Evolutionary conservation across 345 rosid species (phyloP).

Genomic region (Hypericum androsaemum): DNA sequence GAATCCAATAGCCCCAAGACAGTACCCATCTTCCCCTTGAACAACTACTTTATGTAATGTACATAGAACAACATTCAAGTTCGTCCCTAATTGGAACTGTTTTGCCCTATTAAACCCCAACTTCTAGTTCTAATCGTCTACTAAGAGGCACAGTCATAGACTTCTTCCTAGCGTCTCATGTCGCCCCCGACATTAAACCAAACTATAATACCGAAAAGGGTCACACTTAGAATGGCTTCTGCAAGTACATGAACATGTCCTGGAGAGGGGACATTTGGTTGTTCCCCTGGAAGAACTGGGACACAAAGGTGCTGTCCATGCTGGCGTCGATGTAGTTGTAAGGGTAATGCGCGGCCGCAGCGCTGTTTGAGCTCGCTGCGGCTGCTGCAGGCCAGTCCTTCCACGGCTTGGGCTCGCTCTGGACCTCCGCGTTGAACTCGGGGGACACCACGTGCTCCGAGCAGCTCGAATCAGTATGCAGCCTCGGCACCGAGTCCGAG

Average conservation of each 20-base stretch:
- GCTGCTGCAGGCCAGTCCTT: too few relatives aligned
- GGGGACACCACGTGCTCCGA: slow-evolving; percentile 79
- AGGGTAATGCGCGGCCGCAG: slow-evolving; percentile 2
- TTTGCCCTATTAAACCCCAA: too few relatives aligned
- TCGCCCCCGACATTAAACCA: background rate
- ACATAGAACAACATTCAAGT: too few relatives aligned
- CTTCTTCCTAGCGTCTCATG: slow-evolving; percentile 47
- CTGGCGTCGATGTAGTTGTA: slow-evolving; percentile 46
- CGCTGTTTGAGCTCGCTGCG: too few relatives aligned
- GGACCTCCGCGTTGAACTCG: slow-evolving; percentile 80
- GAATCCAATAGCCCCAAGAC: too few relatives aligned
- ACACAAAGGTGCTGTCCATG: slow-evolving; percentile 22
- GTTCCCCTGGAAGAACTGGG: slow-evolving; percentile 25
- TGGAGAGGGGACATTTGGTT: slow-evolving; percentile 57
- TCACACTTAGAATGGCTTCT: slow-evolving; percentile 34
- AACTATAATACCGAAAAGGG: background rate
- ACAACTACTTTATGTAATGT: too few relatives aligned
- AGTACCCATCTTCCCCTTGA: too few relatives aligned
- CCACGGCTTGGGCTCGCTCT: slow-evolving; percentile 63
- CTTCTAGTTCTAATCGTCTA: too few relatives aligned
- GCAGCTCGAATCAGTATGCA: slow-evolving; percentile 69
- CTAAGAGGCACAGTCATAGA: slow-evolving; percentile 26
- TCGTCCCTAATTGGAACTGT: too few relatives aligned
- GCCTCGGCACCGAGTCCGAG: slow-evolving; percentile 78
- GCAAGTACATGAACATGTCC: slow-evolving; percentile 62